These are phyloP conservation scores for Fennellomyces sp. DNA, from an alignment of 371 early-diverging fungal genomes.

Conservation along the genomic window DNA sequence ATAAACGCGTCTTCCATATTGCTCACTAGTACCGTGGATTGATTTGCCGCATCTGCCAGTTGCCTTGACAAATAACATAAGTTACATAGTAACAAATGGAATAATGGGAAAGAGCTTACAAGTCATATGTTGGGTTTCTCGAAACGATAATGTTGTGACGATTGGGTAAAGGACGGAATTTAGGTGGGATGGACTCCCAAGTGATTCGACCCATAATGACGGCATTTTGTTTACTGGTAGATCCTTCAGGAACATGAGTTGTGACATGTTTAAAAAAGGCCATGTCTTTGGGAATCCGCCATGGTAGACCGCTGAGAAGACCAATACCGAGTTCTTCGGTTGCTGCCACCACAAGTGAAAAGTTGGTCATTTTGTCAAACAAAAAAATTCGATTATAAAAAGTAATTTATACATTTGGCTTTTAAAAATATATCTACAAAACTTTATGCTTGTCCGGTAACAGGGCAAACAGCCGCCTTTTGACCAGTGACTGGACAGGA, in stretches of 20 bases:
- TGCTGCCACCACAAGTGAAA: slow-evolving; percentile 79
- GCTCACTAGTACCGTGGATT: slow-evolving; percentile 23
- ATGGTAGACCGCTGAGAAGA: slow-evolving; percentile 69
- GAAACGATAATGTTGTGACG: slow-evolving; percentile 89
- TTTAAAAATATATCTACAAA: too few relatives aligned
- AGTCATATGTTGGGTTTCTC: slow-evolving; percentile 50
- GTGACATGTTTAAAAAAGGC: slow-evolving; percentile 80
- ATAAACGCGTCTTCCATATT: slow-evolving; percentile 34
- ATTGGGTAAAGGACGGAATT: slow-evolving; percentile 70
- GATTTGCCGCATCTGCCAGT: slow-evolving; percentile 2
- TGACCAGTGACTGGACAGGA: neutral
- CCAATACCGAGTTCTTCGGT: slow-evolving; percentile 83
- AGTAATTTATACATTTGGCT: too few relatives aligned
- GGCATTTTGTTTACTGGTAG: slow-evolving; percentile 60
- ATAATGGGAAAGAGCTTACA: slow-evolving; percentile 36
- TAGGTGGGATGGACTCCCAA: slow-evolving; percentile 86
- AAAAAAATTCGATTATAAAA: neutral
- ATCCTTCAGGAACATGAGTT: slow-evolving; percentile 33
- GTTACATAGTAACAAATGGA: neutral
- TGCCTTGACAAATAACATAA: slow-evolving; percentile 2
- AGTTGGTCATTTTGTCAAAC: slow-evolving; percentile 26
- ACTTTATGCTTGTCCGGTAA: neutral
- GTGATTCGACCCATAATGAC: slow-evolving; percentile 90
- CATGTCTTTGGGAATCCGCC: slow-evolving; percentile 88
- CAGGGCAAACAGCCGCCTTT: neutral